Evolutionary conservation across 2,329 filamentous ascomycete species (phyloP), one percentile per base, ranked within the genome.

Genomic region (Clarireedia hainanense): DNA sequence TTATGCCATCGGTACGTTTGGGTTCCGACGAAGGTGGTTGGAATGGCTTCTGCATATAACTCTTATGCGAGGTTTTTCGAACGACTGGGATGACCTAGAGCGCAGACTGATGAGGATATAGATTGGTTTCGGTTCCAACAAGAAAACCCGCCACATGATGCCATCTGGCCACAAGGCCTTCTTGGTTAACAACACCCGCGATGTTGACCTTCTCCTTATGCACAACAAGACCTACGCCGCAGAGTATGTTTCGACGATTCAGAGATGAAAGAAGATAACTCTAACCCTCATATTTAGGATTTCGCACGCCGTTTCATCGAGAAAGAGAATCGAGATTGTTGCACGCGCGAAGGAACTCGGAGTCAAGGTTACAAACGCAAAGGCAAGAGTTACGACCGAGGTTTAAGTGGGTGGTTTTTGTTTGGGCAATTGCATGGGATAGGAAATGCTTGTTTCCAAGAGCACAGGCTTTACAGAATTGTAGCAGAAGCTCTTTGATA

Each of bases 101-200:
- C 52, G 57, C 52, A 10, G 49, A 53, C 67, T 68, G 61, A 68
- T 61, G 42, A 56, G 40, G 56, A 48, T 58, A 43, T 74, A 96
- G 94, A 99, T 99, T 75, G 94, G 94, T 73, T 99, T 91, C 76
- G 91, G 94, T 70, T 94, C 89, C 80, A 97, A 97, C 89, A 95
- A 90, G 85, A 97, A 97, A 86, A 99, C 94, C 74, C 86, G 89
- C 73, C 92, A 95, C 84, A 86, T 97, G 86, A 95, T 91, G 83
- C 94, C 94, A 75, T 96, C 91, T 71, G 94, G 94, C 80, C 92
- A 97, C 88, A 97, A 96, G 86, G 89, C 92, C 67, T 99, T 99
- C 88, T 85, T 97, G 74, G 94, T 99, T 80, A 90, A 87, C 86
- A 99, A 99, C 84, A 77, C 84, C 77, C 84, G 86, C 75, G 94